phyloP scores from a whole-genome alignment of 1,139 yeast species.

The Yamadazyma conglobata region DNA sequence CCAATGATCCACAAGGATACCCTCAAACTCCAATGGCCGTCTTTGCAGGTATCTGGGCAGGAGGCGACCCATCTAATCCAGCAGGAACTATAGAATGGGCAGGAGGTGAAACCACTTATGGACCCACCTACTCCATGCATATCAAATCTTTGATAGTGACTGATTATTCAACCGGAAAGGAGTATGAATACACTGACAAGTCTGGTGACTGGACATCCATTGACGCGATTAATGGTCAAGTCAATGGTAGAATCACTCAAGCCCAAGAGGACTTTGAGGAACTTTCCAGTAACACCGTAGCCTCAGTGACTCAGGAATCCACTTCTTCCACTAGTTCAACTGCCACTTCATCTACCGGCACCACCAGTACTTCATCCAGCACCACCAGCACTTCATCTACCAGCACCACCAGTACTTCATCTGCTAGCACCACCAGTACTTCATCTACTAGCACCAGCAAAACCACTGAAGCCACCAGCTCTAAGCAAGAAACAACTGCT shows the following conservation, averaged over 20 bases:
- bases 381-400: conserved; percentile 5
- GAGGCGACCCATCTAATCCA: conserved; percentile 66
- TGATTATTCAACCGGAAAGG: conserved; percentile 78
- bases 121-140: conserved; percentile 68
- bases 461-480: conserved; percentile 5
- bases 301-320: too few relatives aligned
- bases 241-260: conserved; percentile 55
- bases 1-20: conserved; percentile 55
- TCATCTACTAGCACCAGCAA: conserved; percentile 1
- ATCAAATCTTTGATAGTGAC: conserved; percentile 58
- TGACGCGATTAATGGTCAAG: conserved; percentile 56
- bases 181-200: conserved; percentile 61
- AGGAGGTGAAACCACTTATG: conserved; percentile 70
- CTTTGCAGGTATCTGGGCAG: conserved; percentile 75
- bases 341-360: conserved; percentile 4
- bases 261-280: conserved; percentile 49
- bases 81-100: conserved; percentile 83
- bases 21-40: conserved; percentile 80
- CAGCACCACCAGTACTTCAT: conserved; percentile 1
- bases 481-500: conserved; percentile 5
- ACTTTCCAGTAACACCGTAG: conserved; percentile 27
- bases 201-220: conserved; percentile 71
- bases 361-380: conserved; percentile 1
- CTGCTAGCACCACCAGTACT: conserved; percentile 5
- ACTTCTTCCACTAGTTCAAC: conserved; percentile 2